A percentile compares a stretch with the other conserved stretches of the same genome.
phyloP scores from a whole-genome alignment of 306 rosid species.

The Vicia sativa region DNA sequence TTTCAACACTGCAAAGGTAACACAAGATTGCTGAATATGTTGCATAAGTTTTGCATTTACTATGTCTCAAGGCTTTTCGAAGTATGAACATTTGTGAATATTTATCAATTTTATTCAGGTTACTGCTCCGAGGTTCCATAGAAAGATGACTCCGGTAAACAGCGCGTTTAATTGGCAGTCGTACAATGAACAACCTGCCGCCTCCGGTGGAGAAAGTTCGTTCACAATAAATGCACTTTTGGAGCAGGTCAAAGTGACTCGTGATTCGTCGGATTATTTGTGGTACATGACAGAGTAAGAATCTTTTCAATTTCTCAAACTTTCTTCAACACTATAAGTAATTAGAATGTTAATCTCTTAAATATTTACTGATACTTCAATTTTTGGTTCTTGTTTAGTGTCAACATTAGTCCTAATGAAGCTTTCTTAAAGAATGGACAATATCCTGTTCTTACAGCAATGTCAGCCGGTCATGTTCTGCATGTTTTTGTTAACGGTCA shows the following conservation, averaged over 20 bases:
- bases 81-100: conserved; percentile 4
- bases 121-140: conserved; percentile 45
- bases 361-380: conserved; percentile 7
- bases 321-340: background rate
- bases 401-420: conserved; percentile 65
- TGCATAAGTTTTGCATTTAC: background rate
- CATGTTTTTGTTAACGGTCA: conserved; percentile 81
- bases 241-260: conserved; percentile 74
- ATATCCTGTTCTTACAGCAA: conserved; percentile 61
- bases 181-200: conserved; percentile 62
- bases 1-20: conserved; percentile 84
- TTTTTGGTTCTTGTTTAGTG: conserved; percentile 46
- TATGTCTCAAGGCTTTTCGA: background rate
- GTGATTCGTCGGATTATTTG: conserved; percentile 73
- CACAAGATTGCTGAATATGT: conserved; percentile 22
- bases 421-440: conserved; percentile 57
- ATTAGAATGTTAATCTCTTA: conserved; percentile 31
- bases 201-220: conserved; percentile 45
- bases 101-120: conserved; percentile 54
- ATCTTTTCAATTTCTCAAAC: conserved; percentile 33
- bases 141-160: conserved; percentile 49
- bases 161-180: conserved; percentile 57
- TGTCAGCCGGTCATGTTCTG: conserved; percentile 76
- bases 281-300: conserved; percentile 91
- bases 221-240: conserved; percentile 57